Evolutionary conservation across 2,329 filamentous ascomycete genomes (phyloP).

Genomic region (Colletotrichum liriopes): DNA sequence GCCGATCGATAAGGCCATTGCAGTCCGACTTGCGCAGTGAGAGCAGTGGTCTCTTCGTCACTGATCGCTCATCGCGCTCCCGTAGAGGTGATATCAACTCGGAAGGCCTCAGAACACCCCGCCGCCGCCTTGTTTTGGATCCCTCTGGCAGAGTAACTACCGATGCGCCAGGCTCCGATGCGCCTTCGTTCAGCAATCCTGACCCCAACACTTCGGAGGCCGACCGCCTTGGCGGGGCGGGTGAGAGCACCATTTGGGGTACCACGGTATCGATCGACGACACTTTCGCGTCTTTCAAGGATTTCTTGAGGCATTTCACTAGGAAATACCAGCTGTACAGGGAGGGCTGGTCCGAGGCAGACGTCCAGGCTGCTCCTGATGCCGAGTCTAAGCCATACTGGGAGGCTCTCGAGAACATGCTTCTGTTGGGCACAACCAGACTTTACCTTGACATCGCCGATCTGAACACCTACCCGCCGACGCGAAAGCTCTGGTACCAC

Average conservation of each 20-base stretch:
- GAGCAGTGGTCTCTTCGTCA: constrained; percentile 88
- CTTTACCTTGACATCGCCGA: constrained; percentile 92
- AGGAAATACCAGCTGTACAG: constrained; percentile 94
- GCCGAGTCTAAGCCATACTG: constrained; percentile 87
- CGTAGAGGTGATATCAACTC: constrained; percentile 91
- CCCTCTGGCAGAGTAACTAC: constrained; percentile 71
- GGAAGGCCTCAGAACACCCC: constrained; percentile 75
- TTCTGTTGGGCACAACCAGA: constrained; percentile 85
- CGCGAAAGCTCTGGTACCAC: constrained; percentile 95
- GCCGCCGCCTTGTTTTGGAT: constrained; percentile 72
- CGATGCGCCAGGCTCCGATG: constrained; percentile 68
- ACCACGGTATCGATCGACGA: constrained; percentile 96
- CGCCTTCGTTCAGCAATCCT: constrained; percentile 72
- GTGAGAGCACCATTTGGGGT: constrained; percentile 92
- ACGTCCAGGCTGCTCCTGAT: constrained; percentile 78
- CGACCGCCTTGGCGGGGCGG: constrained; percentile 85
- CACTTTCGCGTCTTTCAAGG: constrained; percentile 88
- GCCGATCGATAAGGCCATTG: constrained; percentile 71
- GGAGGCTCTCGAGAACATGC: constrained; percentile 90
- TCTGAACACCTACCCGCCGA: constrained; percentile 92
- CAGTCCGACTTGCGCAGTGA: constrained; percentile 85
- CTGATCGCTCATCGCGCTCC: constrained; percentile 71
- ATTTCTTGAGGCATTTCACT: constrained; percentile 93
- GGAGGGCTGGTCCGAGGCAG: constrained; percentile 85
- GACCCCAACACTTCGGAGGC: constrained; percentile 94